Conservation (phyloP, 2,329 filamentous ascomycete species). For the Fusarium sororula region DNA sequence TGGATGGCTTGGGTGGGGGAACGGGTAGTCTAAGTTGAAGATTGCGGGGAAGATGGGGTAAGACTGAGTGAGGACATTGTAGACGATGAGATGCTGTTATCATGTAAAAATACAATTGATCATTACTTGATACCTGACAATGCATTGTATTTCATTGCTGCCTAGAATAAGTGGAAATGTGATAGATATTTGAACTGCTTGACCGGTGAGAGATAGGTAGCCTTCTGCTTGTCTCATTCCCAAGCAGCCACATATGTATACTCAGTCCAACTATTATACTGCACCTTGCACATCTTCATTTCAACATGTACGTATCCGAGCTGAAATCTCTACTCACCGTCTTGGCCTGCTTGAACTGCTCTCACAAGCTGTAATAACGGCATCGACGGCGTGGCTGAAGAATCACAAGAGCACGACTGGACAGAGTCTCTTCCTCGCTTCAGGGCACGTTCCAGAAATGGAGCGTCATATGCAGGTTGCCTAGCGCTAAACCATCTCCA, state of each 20-base stretch:
- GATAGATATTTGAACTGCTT: not conserved
- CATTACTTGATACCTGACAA: not conserved
- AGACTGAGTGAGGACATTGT: not conserved
- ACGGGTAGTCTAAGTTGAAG: slow-evolving; percentile 22
- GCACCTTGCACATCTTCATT: not conserved
- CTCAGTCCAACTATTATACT: not conserved
- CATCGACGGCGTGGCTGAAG: slow-evolving; percentile 16
- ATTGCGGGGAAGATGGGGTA: slow-evolving; percentile 39
- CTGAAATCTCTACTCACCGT: not conserved
- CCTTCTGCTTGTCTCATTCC: slow-evolving; percentile 11
- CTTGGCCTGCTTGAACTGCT: not conserved
- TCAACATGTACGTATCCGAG: slow-evolving; percentile 9
- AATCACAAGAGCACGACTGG: not conserved
- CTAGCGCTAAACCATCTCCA: slow-evolving; percentile 20
- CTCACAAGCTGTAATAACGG: not conserved
- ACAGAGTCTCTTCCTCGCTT: not conserved
- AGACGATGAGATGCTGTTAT: not conserved
- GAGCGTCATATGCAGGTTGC: slow-evolving; percentile 17
- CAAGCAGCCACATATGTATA: not conserved
- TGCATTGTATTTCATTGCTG: not conserved
- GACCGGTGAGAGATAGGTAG: not conserved
- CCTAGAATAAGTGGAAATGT: not conserved
- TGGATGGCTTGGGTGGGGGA: slow-evolving; percentile 33
- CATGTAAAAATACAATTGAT: not conserved
- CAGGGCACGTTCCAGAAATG: slow-evolving; percentile 22